Evolutionary conservation across 1,139 yeast species (phyloP).

Genomic region (Ogataea hybrid): DNA sequence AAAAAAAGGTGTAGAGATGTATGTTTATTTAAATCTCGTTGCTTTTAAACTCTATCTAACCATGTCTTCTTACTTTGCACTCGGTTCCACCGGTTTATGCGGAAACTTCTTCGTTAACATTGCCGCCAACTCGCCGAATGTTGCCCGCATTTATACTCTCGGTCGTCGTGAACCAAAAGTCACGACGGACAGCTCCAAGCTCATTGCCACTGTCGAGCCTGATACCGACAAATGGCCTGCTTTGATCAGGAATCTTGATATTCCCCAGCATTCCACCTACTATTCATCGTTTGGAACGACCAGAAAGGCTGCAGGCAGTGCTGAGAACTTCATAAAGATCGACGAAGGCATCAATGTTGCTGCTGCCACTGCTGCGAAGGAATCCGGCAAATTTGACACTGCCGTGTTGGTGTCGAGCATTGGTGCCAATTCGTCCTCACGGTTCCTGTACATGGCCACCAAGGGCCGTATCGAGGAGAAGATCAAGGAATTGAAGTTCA

Average conservation of each 20-base stretch:
- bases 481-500: slow-evolving; percentile 54
- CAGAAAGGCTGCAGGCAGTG: slow-evolving; percentile 63
- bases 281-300: slow-evolving; percentile 79
- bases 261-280: slow-evolving; percentile 33
- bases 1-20: slow-evolving; percentile 2
- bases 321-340: slow-evolving; percentile 60
- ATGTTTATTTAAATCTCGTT: neutral
- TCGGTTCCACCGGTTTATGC: slow-evolving; percentile 32
- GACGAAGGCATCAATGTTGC: slow-evolving; percentile 68
- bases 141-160: slow-evolving; percentile 20
- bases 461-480: slow-evolving; percentile 69
- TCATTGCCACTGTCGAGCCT: slow-evolving; percentile 14
- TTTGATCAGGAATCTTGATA: slow-evolving; percentile 17
- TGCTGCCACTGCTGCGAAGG: slow-evolving; percentile 69
- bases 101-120: slow-evolving; percentile 27
- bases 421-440: slow-evolving; percentile 56
- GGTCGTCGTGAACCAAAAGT: slow-evolving; percentile 25
- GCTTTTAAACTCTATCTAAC: neutral
- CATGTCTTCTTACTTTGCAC: slow-evolving; percentile 17
- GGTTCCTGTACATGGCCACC: slow-evolving; percentile 53
- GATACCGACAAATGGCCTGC: slow-evolving; percentile 27
- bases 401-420: slow-evolving; percentile 59
- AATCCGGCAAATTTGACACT: slow-evolving; percentile 55
- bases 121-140: slow-evolving; percentile 13
- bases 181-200: slow-evolving; percentile 11